phyloP scores from a whole-genome alignment of 2,329 filamentous ascomycete species.

The Xylaria sp. region DNA sequence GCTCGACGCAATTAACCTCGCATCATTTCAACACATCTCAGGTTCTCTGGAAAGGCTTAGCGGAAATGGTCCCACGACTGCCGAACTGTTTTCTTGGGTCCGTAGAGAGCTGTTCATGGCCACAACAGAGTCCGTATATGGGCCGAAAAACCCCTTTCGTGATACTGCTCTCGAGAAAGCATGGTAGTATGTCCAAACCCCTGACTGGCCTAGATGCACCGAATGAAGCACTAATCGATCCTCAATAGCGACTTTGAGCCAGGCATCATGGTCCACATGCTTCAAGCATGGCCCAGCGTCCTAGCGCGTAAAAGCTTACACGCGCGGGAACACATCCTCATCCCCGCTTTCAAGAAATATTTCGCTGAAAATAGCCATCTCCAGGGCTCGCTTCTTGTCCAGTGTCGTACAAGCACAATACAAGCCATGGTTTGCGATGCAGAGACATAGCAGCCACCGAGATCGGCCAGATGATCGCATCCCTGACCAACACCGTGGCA shows the following conservation, averaged over 20 bases:
- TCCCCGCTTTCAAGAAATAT: constrained; percentile 9
- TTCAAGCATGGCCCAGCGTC: constrained; percentile 3
- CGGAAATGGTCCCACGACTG: neutral
- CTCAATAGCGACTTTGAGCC: constrained; percentile 12
- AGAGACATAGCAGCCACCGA: constrained; percentile 4
- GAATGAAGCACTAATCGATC: too few species aligned
- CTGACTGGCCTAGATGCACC: neutral
- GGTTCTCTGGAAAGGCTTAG: constrained; percentile 6
- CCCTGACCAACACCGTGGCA: constrained; percentile 8
- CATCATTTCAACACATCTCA: constrained; percentile 1
- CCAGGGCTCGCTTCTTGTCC: constrained; percentile 12
- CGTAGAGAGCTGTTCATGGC: constrained; percentile 15
- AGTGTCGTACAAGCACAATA: constrained; percentile 14
- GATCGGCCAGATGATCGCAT: constrained; percentile 8
- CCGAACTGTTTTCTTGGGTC: constrained; percentile 16
- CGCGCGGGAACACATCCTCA: constrained; percentile 1
- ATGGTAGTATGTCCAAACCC: constrained; percentile 16
- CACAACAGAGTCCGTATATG: constrained; percentile 19
- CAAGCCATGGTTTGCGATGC: neutral
- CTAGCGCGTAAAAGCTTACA: constrained; percentile 1
- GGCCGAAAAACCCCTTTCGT: constrained; percentile 20
- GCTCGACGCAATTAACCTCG: constrained; percentile 15
- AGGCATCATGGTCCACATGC: constrained; percentile 1
- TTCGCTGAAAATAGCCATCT: constrained; percentile 3
- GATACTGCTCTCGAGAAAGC: constrained; percentile 15